Conservation (phyloP, 805 yeast species). For the Nakazawaea peltata region DNA sequence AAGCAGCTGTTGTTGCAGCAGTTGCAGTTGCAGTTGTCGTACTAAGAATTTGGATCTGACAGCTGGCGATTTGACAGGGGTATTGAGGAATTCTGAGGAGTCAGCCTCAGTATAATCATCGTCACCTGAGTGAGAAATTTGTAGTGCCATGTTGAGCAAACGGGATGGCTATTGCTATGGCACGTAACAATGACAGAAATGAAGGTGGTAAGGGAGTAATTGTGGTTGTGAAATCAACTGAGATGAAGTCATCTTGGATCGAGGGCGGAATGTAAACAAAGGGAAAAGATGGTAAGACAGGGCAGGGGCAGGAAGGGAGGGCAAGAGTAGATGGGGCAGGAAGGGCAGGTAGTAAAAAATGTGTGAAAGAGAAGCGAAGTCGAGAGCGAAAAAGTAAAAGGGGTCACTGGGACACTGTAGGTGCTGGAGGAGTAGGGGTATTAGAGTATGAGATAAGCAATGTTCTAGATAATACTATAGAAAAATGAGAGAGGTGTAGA, state of each 20-base stretch:
- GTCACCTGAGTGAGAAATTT: no score
- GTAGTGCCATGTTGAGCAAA: no score
- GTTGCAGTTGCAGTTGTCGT: no score
- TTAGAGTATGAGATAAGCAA: no score
- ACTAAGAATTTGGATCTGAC: not conserved
- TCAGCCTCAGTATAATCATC: constrained; percentile 1
- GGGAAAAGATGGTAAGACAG: not conserved
- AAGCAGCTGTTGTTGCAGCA: not conserved
- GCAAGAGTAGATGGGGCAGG: not conserved
- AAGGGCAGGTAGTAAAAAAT: no score
- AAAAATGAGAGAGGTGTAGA: no score
- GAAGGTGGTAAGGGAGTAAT: no score
- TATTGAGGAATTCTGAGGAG: constrained; percentile 6
- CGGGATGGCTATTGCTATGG: no score
- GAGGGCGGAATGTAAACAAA: not conserved
- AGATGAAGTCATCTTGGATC: no score
- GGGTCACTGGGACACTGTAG: not conserved
- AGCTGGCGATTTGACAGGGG: constrained; percentile 4
- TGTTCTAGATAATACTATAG: no score
- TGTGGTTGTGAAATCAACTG: no score
- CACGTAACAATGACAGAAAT: no score
- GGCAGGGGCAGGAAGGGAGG: not conserved
- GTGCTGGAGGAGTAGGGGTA: not conserved
- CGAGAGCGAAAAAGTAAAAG: not conserved
- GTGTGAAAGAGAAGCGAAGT: not conserved